Evolutionary conservation across 2,329 filamentous ascomycete species (phyloP).

Genomic region (Aspergillus tubingensis): DNA sequence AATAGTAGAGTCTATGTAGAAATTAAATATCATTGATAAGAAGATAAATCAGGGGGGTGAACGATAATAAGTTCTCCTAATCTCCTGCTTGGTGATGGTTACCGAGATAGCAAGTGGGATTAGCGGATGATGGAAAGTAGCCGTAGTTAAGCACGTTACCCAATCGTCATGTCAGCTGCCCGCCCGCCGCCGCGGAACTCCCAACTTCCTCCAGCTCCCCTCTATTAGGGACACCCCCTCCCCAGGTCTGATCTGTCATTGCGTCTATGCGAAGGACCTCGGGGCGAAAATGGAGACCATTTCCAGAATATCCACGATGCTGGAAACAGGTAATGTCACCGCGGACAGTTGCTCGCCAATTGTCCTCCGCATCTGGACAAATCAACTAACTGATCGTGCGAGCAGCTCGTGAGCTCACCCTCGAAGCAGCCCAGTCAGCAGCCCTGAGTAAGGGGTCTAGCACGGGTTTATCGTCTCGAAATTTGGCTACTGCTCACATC

Average conservation of each 20-base stretch:
- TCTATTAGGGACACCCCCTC: constrained; percentile 4
- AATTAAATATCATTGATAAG: background rate
- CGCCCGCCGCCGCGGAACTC: constrained; percentile 13
- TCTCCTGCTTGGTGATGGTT: too few species aligned
- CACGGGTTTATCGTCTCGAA: constrained; percentile 62
- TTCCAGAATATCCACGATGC: constrained; percentile 85
- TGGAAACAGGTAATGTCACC: constrained; percentile 77
- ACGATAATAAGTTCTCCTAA: too few species aligned
- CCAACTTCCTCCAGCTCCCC: constrained; percentile 10
- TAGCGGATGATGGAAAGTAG: background rate
- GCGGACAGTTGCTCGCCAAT: background rate
- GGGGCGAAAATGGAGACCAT: constrained; percentile 81
- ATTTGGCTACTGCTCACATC: constrained; percentile 77
- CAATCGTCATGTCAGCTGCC: constrained; percentile 15
- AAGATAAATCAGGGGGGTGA: too few species aligned
- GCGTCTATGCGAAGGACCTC: constrained; percentile 18
- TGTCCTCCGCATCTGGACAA: constrained; percentile 14
- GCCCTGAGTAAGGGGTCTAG: constrained; percentile 56
- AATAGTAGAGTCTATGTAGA: too few species aligned
- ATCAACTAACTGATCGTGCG: constrained; percentile 23
- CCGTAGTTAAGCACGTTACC: constrained; percentile 4
- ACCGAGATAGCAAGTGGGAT: background rate
- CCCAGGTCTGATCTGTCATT: constrained; percentile 3
- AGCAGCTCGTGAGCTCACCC: constrained; percentile 89
- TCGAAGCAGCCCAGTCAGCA: constrained; percentile 92